Evolutionary conservation across 2,329 filamentous ascomycete species (phyloP).

Genomic region (Fusarium fracticaudum): DNA sequence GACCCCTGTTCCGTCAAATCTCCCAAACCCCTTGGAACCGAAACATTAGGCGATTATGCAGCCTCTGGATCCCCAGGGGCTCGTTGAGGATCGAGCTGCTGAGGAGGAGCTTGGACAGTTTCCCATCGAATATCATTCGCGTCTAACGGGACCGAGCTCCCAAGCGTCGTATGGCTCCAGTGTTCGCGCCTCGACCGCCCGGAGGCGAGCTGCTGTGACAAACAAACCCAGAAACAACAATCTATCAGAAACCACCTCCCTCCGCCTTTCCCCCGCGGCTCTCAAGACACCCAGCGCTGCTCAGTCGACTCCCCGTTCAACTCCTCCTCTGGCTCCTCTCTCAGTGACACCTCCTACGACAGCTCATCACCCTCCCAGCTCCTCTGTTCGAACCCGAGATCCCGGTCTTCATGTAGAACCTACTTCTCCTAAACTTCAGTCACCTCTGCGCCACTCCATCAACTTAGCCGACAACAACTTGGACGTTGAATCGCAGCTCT

Average conservation of each 20-base stretch:
- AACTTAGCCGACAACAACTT: constrained; percentile 35
- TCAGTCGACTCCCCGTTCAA: constrained; percentile 20
- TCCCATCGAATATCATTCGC: constrained; percentile 38
- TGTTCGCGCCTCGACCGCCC: constrained; percentile 29
- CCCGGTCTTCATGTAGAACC: constrained; percentile 40
- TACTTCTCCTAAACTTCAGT: constrained; percentile 44
- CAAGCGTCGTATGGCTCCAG: constrained; percentile 33
- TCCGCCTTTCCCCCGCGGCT: constrained; percentile 27
- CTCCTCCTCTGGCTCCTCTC: constrained; percentile 12
- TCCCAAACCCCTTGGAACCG: constrained; percentile 37
- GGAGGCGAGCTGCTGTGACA: constrained; percentile 28
- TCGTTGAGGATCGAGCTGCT: constrained; percentile 26
- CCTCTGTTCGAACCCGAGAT: constrained; percentile 37
- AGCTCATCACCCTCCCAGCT: constrained; percentile 27
- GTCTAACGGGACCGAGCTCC: constrained; percentile 29
- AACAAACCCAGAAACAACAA: constrained; percentile 30
- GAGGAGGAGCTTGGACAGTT: constrained; percentile 29
- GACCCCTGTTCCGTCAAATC: constrained; percentile 37
- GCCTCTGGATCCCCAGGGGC: constrained; percentile 39
- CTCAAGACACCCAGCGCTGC: constrained; percentile 23
- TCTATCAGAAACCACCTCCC: constrained; percentile 34
- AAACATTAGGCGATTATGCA: constrained; percentile 46
- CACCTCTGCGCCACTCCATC: constrained; percentile 46
- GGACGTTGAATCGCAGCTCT: constrained; percentile 22
- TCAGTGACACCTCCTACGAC: constrained; percentile 28